These are phyloP conservation scores for Boletus sensibilis DNA, from an alignment of 768 basidiomycete genomes.

Conservation along the genomic window DNA sequence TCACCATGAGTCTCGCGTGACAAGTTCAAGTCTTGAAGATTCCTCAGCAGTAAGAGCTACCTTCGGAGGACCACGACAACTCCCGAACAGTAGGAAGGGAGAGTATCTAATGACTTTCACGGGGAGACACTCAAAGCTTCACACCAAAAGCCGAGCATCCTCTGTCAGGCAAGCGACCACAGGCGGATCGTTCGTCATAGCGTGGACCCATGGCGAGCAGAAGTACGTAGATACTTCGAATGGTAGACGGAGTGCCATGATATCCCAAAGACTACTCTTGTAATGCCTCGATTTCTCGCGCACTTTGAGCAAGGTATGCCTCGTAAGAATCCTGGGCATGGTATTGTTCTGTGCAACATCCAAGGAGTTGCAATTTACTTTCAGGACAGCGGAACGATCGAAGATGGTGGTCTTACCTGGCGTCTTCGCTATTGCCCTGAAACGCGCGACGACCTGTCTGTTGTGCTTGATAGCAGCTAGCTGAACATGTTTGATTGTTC, in stretches of 20 bases:
- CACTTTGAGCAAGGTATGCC: slow-evolving; percentile 54
- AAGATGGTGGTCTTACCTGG: slow-evolving; percentile 40
- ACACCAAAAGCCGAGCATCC: background rate
- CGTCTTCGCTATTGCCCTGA: slow-evolving; percentile 51
- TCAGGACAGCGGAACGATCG: background rate
- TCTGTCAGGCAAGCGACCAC: background rate
- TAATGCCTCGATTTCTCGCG: slow-evolving; percentile 60
- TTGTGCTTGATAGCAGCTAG: slow-evolving; percentile 75
- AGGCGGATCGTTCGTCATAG: background rate
- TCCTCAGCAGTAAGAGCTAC: background rate
- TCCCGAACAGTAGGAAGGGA: no score
- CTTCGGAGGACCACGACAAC: background rate
- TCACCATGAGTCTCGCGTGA: background rate
- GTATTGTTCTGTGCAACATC: slow-evolving; percentile 43
- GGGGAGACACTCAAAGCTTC: background rate
- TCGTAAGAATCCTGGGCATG: slow-evolving; percentile 54
- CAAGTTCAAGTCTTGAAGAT: background rate
- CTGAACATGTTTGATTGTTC: slow-evolving; percentile 86
- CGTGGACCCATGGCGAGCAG: background rate
- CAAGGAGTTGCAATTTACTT: background rate
- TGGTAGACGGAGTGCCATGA: background rate
- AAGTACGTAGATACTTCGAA: background rate
- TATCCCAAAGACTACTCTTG: slow-evolving; percentile 48
- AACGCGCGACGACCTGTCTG: slow-evolving; percentile 65
- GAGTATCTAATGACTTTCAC: background rate